phyloP scores from a whole-genome alignment of 2,329 filamentous ascomycete genomes.

The Tolypocladium endophyticum region DNA sequence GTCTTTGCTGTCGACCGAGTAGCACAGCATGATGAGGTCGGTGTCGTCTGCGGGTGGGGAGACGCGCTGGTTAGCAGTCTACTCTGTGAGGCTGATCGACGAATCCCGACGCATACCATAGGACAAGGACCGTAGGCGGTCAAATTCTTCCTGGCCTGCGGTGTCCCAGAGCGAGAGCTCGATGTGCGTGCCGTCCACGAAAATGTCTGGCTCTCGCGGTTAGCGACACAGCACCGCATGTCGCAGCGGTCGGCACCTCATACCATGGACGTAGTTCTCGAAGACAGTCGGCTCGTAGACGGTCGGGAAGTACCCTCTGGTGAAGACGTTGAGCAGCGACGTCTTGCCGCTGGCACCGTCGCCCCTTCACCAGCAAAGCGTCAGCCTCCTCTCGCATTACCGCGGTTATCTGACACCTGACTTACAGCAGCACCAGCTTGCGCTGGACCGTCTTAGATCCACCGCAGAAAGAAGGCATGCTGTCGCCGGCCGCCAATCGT shows the following conservation, averaged over 20 bases:
- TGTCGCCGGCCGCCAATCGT: not conserved
- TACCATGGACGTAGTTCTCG: conserved; percentile 98
- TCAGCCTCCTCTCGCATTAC: conserved; percentile 3
- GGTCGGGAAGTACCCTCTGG: conserved; percentile 93
- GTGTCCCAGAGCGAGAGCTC: conserved; percentile 98
- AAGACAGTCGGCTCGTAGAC: conserved; percentile 98
- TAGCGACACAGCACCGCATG: conserved; percentile 2
- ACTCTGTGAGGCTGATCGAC: not conserved
- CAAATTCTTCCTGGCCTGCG: conserved; percentile 97
- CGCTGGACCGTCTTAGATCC: conserved; percentile 81
- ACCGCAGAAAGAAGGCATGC: conserved; percentile 39
- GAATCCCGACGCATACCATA: conserved; percentile 50
- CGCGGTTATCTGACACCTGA: conserved; percentile 1
- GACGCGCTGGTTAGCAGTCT: not conserved
- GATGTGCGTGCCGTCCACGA: conserved; percentile 94
- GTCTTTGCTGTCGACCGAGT: conserved; percentile 91
- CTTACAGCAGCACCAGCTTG: conserved; percentile 85
- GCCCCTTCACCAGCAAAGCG: conserved; percentile 44
- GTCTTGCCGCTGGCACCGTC: conserved; percentile 98
- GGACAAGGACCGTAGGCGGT: conserved; percentile 85
- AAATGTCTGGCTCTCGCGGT: conserved; percentile 59
- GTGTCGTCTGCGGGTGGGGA: conserved; percentile 54
- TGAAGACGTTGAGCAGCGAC: conserved; percentile 94
- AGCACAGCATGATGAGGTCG: conserved; percentile 97
- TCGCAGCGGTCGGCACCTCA: conserved; percentile 11